Evolutionary conservation across 2,329 filamentous ascomycete species (phyloP).

Genomic region (Tricladium varicosporioides): DNA sequence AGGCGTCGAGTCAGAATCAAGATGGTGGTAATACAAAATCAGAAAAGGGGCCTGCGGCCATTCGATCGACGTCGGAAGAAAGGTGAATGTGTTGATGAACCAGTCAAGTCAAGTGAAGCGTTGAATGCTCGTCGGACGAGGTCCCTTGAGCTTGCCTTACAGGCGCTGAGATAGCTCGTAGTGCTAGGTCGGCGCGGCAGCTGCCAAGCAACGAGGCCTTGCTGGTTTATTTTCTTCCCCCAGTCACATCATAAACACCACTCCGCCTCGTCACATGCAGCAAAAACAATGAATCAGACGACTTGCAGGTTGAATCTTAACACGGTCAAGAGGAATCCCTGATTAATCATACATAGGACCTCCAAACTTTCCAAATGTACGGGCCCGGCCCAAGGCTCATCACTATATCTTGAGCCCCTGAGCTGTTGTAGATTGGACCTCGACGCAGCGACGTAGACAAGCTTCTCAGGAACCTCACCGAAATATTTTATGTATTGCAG

Average conservation of each 20-base stretch:
- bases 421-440: too few relatives aligned
- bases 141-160: conserved; percentile 16
- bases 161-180: conserved; percentile 2
- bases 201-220: conserved; percentile 1
- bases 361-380: not conserved
- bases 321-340: conserved; percentile 7
- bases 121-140: not conserved
- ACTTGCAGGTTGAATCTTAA: conserved; percentile 5
- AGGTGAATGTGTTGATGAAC: not conserved
- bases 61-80: conserved; percentile 7
- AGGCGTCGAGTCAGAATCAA: conserved; percentile 14
- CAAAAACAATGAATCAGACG: conserved; percentile 11
- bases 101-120: not conserved
- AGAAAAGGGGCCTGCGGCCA: conserved; percentile 10
- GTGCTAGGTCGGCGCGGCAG: conserved; percentile 12
- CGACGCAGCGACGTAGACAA: too few relatives aligned
- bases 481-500: too few relatives aligned
- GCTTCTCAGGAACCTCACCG: too few relatives aligned
- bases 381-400: not conserved
- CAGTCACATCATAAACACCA: not conserved
- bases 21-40: conserved; percentile 12
- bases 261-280: conserved; percentile 4
- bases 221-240: not conserved
- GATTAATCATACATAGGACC: not conserved
- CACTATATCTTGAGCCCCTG: not conserved